A percentile compares a stretch with the other conserved stretches of the same genome.
Conservation (phyloP, 805 yeast genomes). For the Candida xiaguanensis region DNA sequence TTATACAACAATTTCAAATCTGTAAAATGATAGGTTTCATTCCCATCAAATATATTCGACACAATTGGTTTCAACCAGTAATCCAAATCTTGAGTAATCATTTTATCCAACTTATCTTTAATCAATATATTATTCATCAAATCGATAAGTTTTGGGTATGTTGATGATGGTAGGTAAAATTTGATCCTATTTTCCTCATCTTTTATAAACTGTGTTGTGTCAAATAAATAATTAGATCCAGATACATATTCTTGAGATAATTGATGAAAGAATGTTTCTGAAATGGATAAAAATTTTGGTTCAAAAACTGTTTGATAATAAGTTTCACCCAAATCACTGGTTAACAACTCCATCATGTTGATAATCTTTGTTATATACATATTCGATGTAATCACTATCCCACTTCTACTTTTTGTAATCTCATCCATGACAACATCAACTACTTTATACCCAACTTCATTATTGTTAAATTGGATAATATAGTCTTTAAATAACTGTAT, state of each 20-base stretch:
- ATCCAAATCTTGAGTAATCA: conserved; percentile 58
- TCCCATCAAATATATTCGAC: conserved; percentile 10
- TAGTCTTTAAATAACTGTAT: conserved; percentile 60
- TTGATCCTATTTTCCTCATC: conserved; percentile 60
- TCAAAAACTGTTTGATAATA: conserved; percentile 66
- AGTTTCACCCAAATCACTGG: conserved; percentile 46
- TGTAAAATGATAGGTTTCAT: conserved; percentile 20
- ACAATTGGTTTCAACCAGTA: conserved; percentile 51
- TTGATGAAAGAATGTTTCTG: conserved; percentile 52
- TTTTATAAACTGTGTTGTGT: conserved; percentile 48
- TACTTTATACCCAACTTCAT: conserved; percentile 49
- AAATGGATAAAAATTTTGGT: conserved; percentile 52
- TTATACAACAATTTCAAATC: conserved; percentile 48
- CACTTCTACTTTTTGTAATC: conserved; percentile 50
- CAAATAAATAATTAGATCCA: conserved; percentile 55
- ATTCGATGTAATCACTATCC: conserved; percentile 49
- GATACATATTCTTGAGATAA: conserved; percentile 44
- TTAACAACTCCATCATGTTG: conserved; percentile 66
- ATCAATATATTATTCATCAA: conserved; percentile 60
- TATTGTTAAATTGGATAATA: conserved; percentile 48
- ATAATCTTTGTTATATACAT: conserved; percentile 58
- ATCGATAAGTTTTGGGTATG: conserved; percentile 51
- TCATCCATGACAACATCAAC: conserved; percentile 50
- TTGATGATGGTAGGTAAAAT: conserved; percentile 50
- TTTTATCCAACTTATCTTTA: conserved; percentile 50